These are phyloP conservation scores for Leccinum longicurvipes DNA, from an alignment of 768 basidiomycete species.

Conservation along the genomic window DNA sequence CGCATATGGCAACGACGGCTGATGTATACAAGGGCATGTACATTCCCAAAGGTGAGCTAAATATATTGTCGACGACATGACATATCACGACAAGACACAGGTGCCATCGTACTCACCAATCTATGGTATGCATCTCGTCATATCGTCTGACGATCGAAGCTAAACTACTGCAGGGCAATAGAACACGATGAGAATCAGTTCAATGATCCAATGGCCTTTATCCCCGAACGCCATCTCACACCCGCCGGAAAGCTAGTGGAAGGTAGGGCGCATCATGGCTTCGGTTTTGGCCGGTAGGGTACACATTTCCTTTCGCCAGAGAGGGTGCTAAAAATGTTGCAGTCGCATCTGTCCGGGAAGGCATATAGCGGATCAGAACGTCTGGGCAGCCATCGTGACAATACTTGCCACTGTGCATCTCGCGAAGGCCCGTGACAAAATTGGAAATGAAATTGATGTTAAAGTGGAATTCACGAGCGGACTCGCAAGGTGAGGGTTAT, in stretches of 20 bases:
- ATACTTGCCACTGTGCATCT: conserved; percentile 30
- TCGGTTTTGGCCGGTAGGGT: conserved; percentile 29
- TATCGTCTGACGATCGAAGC: not conserved
- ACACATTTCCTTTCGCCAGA: not conserved
- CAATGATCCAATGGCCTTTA: conserved; percentile 49
- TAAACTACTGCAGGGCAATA: conserved; percentile 35
- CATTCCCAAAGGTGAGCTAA: conserved; percentile 25
- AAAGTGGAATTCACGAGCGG: conserved; percentile 24
- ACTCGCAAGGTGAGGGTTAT: conserved; percentile 13
- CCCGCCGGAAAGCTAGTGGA: conserved; percentile 12
- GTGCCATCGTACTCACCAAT: conserved; percentile 21
- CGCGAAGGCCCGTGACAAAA: conserved; percentile 22
- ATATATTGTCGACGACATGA: not conserved
- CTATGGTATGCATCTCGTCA: conserved; percentile 17
- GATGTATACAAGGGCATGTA: conserved; percentile 31
- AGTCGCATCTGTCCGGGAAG: conserved; percentile 35
- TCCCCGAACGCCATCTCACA: conserved; percentile 53
- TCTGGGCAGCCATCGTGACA: conserved; percentile 33
- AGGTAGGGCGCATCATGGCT: not conserved
- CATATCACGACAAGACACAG: conserved; percentile 1
- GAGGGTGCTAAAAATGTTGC: not conserved
- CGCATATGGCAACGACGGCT: conserved; percentile 20
- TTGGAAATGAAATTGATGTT: conserved; percentile 31
- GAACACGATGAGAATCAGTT: conserved; percentile 50
- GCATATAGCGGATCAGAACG: conserved; percentile 30